These are phyloP conservation scores for Metarhizium brunneum DNA, from an alignment of 2,329 filamentous ascomycete genomes.

Conservation along the genomic window DNA sequence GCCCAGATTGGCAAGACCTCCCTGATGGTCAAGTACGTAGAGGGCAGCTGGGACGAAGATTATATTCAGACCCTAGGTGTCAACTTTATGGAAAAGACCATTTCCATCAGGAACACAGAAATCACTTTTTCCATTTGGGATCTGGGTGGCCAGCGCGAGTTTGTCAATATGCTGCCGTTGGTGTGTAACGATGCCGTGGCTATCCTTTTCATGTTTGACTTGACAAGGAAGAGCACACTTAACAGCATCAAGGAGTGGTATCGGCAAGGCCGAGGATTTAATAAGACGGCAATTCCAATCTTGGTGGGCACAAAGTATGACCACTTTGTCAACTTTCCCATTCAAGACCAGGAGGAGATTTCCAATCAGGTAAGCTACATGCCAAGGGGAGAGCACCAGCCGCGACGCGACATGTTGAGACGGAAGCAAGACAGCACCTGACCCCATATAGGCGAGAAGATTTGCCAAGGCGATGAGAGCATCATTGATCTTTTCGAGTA, in stretches of 20 bases:
- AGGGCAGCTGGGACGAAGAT: constrained; percentile 98
- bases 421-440: not conserved
- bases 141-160: constrained; percentile 92
- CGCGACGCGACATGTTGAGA: not conserved
- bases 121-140: constrained; percentile 99
- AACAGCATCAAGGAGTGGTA: constrained; percentile 99
- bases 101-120: constrained; percentile 97
- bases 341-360: constrained; percentile 97
- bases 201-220: constrained; percentile 98
- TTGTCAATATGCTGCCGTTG: constrained; percentile 99
- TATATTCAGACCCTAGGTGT: constrained; percentile 98
- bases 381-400: not conserved
- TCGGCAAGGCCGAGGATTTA: constrained; percentile 92
- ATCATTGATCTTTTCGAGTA: constrained; percentile 95
- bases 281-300: constrained; percentile 99
- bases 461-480: constrained; percentile 99
- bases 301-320: constrained; percentile 97
- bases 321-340: constrained; percentile 97
- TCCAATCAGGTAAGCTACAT: constrained; percentile 66
- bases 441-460: constrained; percentile 60
- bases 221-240: constrained; percentile 94
- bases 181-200: constrained; percentile 98
- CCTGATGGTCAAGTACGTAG: constrained; percentile 98
- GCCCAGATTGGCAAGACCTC: constrained; percentile 99
- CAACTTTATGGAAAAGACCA: constrained; percentile 99